Evolutionary conservation across 106 monocot genomes (phyloP).

Genomic region (Narthecium ossifragum): DNA sequence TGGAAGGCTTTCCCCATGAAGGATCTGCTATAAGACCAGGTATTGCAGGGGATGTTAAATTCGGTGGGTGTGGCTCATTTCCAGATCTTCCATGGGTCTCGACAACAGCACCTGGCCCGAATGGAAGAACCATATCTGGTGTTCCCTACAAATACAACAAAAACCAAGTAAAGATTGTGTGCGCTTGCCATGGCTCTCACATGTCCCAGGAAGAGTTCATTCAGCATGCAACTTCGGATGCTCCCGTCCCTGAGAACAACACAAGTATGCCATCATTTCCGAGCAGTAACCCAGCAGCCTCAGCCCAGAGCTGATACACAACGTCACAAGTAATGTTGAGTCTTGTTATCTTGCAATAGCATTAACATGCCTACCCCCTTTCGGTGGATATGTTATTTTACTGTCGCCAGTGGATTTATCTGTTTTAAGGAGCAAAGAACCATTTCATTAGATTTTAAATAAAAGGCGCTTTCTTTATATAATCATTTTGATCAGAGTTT

Average conservation of each 20-base stretch:
- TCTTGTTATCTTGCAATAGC: too few relatives aligned
- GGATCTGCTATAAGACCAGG: conserved; percentile 57
- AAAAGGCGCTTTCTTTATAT: too few relatives aligned
- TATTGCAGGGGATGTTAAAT: conserved; percentile 52
- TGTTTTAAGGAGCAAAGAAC: too few relatives aligned
- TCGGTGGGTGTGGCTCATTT: conserved; percentile 74
- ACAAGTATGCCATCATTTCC: conserved; percentile 21
- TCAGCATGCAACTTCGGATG: conserved; percentile 60
- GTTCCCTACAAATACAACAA: conserved; percentile 82
- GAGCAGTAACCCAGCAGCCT: conserved; percentile 26
- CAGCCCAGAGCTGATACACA: conserved; percentile 56
- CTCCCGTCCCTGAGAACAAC: conserved; percentile 18
- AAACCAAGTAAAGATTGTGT: conserved; percentile 79
- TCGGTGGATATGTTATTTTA: too few relatives aligned
- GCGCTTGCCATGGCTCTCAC: conserved; percentile 93
- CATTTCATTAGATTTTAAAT: too few relatives aligned
- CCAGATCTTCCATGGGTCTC: conserved; percentile 98
- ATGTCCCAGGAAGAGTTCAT: conserved; percentile 85
- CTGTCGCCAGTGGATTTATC: too few relatives aligned
- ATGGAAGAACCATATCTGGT: conserved; percentile 80
- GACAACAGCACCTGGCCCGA: conserved; percentile 75
- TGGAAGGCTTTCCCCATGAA: conserved; percentile 24
- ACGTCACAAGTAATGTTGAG: too few relatives aligned
- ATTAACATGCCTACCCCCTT: too few relatives aligned
- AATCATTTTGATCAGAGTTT: too few relatives aligned